Percentiles rank a stretch among this genome's conserved stretches.
These are phyloP conservation scores for Cutaneotrichosporon cutaneum DNA, from an alignment of 1,284 basidiomycete species.

Conservation along the genomic window DNA sequence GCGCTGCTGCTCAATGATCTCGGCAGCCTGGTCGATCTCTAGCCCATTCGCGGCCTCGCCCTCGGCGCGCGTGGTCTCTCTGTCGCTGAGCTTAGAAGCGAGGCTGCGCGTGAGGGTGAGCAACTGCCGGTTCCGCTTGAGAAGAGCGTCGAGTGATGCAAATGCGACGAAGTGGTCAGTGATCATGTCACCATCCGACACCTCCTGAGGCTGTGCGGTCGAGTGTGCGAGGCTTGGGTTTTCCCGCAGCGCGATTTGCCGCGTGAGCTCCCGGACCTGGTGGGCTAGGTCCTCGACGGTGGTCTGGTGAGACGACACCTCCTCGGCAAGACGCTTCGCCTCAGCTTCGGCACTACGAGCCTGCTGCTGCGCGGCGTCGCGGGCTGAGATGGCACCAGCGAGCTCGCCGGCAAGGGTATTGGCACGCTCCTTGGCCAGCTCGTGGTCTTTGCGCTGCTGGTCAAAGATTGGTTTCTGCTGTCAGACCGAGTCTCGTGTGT, in stretches of 20 bases:
- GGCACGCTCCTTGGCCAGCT: conserved; percentile 71
- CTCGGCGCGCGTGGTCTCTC: conserved; percentile 57
- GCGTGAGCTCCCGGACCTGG: conserved; percentile 76
- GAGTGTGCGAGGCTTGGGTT: conserved; percentile 72
- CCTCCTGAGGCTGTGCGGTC: conserved; percentile 24
- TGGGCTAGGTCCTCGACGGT: conserved; percentile 82
- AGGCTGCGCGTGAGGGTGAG: conserved; percentile 79
- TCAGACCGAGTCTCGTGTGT: neutral
- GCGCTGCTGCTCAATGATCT: conserved; percentile 29
- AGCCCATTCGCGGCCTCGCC: conserved; percentile 1
- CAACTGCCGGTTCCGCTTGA: conserved; percentile 81
- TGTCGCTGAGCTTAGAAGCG: conserved; percentile 63
- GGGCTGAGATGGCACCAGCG: conserved; percentile 64
- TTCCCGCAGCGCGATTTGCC: conserved; percentile 74
- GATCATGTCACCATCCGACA: conserved; percentile 68
- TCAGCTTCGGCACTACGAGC: conserved; percentile 61
- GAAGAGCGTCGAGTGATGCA: conserved; percentile 72
- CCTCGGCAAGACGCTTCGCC: conserved; percentile 62
- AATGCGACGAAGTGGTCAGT: conserved; percentile 88
- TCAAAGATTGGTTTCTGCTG: conserved; percentile 77
- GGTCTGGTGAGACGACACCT: conserved; percentile 69
- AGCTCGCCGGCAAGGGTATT: conserved; percentile 77
- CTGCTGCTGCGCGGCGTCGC: conserved; percentile 54
- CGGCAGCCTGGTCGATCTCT: conserved; percentile 7
- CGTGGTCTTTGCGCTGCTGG: conserved; percentile 81